A percentile compares a stretch with the other conserved stretches of the same genome.
Evolutionary conservation across 106 monocot species (phyloP).

Genomic region (Phalaenopsis equestris): DNA sequence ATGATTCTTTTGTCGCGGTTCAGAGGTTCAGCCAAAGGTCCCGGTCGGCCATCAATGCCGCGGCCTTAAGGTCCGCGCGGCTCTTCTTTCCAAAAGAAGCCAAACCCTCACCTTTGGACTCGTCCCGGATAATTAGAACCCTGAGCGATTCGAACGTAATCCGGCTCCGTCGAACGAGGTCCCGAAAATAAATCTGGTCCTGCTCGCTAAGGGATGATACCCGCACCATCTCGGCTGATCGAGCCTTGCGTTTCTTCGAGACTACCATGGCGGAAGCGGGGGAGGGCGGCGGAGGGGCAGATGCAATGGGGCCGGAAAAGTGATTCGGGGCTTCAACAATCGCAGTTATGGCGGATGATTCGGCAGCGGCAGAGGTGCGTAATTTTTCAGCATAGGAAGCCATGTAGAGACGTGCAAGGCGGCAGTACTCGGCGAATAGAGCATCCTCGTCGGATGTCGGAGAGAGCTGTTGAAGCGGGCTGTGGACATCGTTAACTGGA

Average conservation of each 20-base stretch:
- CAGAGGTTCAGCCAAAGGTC: slow-evolving; percentile 71
- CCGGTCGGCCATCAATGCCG: slow-evolving; percentile 48
- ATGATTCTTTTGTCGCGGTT: slow-evolving; percentile 78
- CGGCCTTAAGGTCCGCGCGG: slow-evolving; percentile 52
- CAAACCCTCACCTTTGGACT: slow-evolving; percentile 13
- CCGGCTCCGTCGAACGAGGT: slow-evolving; percentile 48
- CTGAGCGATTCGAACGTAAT: slow-evolving; percentile 67
- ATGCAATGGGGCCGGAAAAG: neutral
- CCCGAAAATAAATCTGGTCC: slow-evolving; percentile 56
- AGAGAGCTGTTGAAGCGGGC: slow-evolving; percentile 15
- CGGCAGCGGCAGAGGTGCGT: neutral
- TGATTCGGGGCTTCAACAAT: slow-evolving; percentile 3
- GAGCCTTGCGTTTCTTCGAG: slow-evolving; percentile 37
- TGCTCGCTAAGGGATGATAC: slow-evolving; percentile 31
- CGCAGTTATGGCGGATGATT: neutral
- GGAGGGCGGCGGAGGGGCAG: neutral
- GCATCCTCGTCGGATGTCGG: slow-evolving; percentile 21
- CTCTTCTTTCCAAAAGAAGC: slow-evolving; percentile 14
- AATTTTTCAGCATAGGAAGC: slow-evolving; percentile 5
- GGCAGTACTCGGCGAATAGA: slow-evolving; percentile 53
- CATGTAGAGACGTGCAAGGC: slow-evolving; percentile 41
- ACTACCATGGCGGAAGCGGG: slow-evolving; percentile 11
- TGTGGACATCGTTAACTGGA: slow-evolving; percentile 8
- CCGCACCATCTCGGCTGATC: slow-evolving; percentile 68
- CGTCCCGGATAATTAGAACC: slow-evolving; percentile 31